Conservation (phyloP, 2,329 filamentous ascomycete species). For the Furcasterigmium sp. region DNA sequence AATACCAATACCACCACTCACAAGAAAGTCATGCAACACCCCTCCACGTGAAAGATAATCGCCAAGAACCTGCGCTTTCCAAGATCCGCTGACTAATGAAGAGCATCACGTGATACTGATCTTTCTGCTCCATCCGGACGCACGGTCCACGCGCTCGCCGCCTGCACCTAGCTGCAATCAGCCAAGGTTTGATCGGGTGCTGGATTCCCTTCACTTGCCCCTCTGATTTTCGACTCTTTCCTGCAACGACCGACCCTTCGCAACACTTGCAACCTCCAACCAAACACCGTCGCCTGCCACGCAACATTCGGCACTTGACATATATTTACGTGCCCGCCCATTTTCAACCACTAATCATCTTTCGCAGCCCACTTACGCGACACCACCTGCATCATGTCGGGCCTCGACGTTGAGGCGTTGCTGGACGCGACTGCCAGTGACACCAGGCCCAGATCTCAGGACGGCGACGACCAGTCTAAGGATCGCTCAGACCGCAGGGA, state of each 20-base stretch:
- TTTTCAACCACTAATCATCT: not conserved
- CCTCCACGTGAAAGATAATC: no score
- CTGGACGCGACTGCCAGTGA: constrained; percentile 76
- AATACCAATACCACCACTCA: constrained; percentile 1
- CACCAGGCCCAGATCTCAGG: constrained; percentile 38
- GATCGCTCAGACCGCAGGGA: constrained; percentile 40
- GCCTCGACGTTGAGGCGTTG: constrained; percentile 78
- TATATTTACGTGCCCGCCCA: no score
- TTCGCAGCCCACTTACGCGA: not conserved
- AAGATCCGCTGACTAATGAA: no score
- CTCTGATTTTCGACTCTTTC: not conserved
- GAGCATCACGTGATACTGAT: no score
- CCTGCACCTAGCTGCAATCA: no score
- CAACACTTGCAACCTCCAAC: not conserved
- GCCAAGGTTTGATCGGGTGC: no score
- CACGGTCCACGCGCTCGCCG: no score
- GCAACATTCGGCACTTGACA: not conserved
- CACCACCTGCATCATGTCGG: constrained; percentile 33
- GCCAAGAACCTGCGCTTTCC: no score
- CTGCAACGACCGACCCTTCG: not conserved
- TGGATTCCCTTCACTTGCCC: no score
- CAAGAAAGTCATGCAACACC: not conserved
- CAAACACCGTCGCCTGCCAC: not conserved
- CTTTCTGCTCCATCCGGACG: no score
- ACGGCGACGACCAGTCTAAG: constrained; percentile 55